A percentile compares a stretch with the other conserved stretches of the same genome.
These are phyloP conservation scores for Novakomyces olei DNA, from an alignment of 805 yeast genomes.

Conservation along the genomic window DNA sequence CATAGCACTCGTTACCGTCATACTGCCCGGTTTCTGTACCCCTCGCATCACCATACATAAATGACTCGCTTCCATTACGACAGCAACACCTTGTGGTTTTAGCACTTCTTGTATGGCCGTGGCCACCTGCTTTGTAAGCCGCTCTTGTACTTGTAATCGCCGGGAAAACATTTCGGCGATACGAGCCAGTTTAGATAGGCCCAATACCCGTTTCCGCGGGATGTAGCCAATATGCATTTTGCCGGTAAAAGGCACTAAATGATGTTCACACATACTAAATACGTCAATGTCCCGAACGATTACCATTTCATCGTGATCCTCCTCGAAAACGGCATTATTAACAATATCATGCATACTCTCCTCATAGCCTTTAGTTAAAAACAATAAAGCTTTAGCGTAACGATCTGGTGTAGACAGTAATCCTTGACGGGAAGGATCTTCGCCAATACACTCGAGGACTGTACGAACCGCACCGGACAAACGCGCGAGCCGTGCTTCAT, in stretches of 20 bases:
- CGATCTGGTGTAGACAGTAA: conserved; percentile 83
- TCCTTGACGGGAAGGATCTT: conserved; percentile 75
- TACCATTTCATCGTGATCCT: conserved; percentile 97
- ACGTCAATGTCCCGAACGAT: conserved; percentile 87
- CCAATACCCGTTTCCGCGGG: conserved; percentile 81
- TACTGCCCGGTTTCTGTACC: conserved; percentile 82
- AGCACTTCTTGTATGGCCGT: conserved; percentile 81
- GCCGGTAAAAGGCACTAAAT: conserved; percentile 90
- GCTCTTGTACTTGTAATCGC: conserved; percentile 92
- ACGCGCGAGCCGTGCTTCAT: neutral
- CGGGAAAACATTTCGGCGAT: conserved; percentile 93
- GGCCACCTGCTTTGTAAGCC: conserved; percentile 91
- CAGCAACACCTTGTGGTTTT: conserved; percentile 93
- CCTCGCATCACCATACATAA: conserved; percentile 99
- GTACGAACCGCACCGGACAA: conserved; percentile 53
- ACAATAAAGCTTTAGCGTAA: conserved; percentile 90
- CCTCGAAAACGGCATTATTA: conserved; percentile 89
- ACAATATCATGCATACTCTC: conserved; percentile 81
- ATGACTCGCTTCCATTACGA: conserved; percentile 90
- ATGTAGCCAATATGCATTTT: conserved; percentile 96
- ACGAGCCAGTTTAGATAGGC: conserved; percentile 79
- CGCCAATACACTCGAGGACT: conserved; percentile 65
- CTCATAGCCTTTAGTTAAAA: conserved; percentile 89
- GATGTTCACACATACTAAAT: conserved; percentile 89
- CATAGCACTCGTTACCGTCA: conserved; percentile 91